phyloP scores from a whole-genome alignment of 257 asterid genomes.

The Gentiana straminea region DNA sequence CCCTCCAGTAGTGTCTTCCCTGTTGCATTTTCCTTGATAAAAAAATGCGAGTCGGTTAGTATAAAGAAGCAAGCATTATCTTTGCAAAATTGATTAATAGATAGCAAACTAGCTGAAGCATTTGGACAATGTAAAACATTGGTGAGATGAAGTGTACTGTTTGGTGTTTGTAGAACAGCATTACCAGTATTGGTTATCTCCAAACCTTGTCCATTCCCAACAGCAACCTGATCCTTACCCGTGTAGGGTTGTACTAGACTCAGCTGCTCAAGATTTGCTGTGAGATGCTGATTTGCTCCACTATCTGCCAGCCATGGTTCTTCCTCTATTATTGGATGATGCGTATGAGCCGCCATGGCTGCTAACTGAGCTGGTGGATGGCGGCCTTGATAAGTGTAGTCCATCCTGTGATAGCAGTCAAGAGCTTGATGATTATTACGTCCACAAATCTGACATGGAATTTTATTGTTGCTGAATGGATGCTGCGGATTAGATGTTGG shows the following conservation, averaged over 20 bases:
- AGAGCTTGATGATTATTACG: not conserved
- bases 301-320: not conserved
- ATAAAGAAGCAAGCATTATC: constrained; percentile 5
- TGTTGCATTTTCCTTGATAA: not conserved
- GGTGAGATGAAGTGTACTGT: not conserved
- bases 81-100: not conserved
- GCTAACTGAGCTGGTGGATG: constrained; percentile 5
- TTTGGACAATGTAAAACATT: constrained; percentile 1
- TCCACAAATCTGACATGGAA: not conserved
- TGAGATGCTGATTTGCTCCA: constrained; percentile 5
- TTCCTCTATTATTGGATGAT: not conserved
- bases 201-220: constrained; percentile 6
- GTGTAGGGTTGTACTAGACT: not conserved
- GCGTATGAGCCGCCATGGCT: constrained; percentile 1
- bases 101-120: not conserved
- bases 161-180: not conserved
- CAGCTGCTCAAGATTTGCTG: not conserved
- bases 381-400: constrained; percentile 4
- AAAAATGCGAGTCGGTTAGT: not conserved
- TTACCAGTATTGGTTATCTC: not conserved
- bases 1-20: not conserved
- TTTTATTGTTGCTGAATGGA: not conserved
- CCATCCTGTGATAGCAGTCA: not conserved
- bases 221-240: not conserved
- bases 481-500: too few species aligned